phyloP scores from a whole-genome alignment of 208 protist genomes.

The Crithidia expoeki region DNA sequence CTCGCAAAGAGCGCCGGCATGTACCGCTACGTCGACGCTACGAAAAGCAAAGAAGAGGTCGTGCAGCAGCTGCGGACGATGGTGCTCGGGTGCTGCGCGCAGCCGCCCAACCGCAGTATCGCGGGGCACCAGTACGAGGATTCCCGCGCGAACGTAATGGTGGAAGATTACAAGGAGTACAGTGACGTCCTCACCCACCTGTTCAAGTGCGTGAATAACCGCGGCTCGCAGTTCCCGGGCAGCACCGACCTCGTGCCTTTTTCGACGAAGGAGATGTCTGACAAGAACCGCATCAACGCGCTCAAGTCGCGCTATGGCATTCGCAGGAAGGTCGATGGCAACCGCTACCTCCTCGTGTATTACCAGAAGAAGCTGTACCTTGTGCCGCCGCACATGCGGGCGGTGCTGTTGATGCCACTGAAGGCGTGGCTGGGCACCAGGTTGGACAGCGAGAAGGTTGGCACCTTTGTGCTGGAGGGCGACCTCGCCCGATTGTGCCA shows the following conservation, averaged over 20 bases:
- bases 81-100: constrained; percentile 81
- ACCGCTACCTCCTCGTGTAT: constrained; percentile 57
- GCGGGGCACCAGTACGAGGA: constrained; percentile 67
- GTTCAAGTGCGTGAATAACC: constrained; percentile 60
- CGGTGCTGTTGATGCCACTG: constrained; percentile 61
- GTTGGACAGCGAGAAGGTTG: constrained; percentile 40
- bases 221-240: constrained; percentile 61
- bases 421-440: constrained; percentile 67
- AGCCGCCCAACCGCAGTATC: constrained; percentile 65
- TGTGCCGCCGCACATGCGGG: constrained; percentile 79
- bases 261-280: constrained; percentile 69
- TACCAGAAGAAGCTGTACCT: constrained; percentile 58
- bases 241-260: constrained; percentile 63
- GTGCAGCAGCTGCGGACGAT: constrained; percentile 69
- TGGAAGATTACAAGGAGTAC: constrained; percentile 76
- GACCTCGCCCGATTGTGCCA: constrained; percentile 54
- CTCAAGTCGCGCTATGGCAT: constrained; percentile 72
- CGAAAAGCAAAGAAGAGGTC: constrained; percentile 71
- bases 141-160: constrained; percentile 61
- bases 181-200: constrained; percentile 62
- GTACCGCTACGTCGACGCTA: constrained; percentile 81
- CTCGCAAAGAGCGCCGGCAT: constrained; percentile 73
- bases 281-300: constrained; percentile 65
- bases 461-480: constrained; percentile 74
- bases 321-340: constrained; percentile 67